Percentiles rank a stretch among this genome's conserved stretches.
Conservation (phyloP, 139 green algal species). For the Chlamydomonas schloesseri region DNA sequence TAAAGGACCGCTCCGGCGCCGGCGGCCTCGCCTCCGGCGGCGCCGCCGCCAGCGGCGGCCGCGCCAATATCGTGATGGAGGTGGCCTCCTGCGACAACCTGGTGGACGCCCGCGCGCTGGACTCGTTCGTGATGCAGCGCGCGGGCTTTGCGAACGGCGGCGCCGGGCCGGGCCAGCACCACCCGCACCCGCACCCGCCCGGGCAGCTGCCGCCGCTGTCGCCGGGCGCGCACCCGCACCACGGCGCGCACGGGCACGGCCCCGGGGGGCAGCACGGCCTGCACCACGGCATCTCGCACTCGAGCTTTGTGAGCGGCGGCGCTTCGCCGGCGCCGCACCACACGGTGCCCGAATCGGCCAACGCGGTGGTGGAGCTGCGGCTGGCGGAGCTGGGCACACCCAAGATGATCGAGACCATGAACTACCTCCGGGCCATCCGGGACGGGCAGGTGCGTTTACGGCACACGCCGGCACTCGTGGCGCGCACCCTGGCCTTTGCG, state of each 20-base stretch:
- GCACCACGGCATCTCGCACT: no score
- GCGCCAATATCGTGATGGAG: constrained; percentile 30
- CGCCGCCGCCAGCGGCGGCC: background rate
- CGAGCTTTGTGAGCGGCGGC: no score
- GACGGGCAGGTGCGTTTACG: constrained; percentile 11
- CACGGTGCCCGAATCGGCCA: background rate
- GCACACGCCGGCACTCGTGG: no score
- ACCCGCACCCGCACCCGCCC: background rate
- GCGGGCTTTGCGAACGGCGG: background rate
- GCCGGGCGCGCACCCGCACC: no score
- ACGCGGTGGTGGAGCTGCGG: constrained; percentile 21
- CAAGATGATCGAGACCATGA: constrained; percentile 32
- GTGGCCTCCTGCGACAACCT: constrained; percentile 4
- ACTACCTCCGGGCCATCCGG: constrained; percentile 18
- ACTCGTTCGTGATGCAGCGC: constrained; percentile 27
- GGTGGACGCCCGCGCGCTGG: constrained; percentile 25
- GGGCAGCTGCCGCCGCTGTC: no score
- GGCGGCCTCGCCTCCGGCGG: background rate
- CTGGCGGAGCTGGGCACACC: constrained; percentile 37
- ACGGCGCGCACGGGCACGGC: background rate
- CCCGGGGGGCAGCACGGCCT: no score
- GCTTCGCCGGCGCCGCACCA: background rate
- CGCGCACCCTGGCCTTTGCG: no score
- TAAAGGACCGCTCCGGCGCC: constrained; percentile 27
- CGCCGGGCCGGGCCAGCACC: background rate